phyloP scores from a whole-genome alignment of 176 grass and related monocot species.

The Lolium multiflorum region DNA sequence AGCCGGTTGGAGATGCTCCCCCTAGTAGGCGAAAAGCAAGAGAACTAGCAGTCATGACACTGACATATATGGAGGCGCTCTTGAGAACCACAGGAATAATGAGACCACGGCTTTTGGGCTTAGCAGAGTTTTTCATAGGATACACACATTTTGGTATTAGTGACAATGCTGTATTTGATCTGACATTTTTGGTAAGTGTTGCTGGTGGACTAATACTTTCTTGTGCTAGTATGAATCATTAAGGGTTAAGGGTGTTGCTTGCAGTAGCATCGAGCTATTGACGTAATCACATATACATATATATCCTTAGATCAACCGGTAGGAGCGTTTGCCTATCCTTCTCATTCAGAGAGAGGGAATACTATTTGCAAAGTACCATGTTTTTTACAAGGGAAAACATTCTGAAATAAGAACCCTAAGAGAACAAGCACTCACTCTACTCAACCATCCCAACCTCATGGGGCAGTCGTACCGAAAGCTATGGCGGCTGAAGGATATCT shows the following conservation, averaged over 20 bases:
- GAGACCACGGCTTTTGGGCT: neutral
- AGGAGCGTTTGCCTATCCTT: too few species aligned
- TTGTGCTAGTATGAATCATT: neutral
- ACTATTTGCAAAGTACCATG: too few species aligned
- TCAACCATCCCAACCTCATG: too few species aligned
- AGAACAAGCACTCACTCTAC: too few species aligned
- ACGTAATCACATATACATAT: too few species aligned
- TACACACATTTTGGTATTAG: neutral
- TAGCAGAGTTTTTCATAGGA: neutral
- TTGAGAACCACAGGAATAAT: slow-evolving; percentile 47
- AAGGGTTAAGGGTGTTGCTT: neutral
- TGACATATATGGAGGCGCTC: neutral
- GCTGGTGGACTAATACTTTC: neutral
- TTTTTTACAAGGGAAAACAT: too few species aligned
- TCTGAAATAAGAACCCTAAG: too few species aligned
- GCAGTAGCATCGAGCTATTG: too few species aligned
- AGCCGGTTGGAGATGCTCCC: slow-evolving; percentile 85
- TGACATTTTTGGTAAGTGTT: neutral
- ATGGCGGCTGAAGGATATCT: too few species aligned
- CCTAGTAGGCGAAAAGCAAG: slow-evolving; percentile 74
- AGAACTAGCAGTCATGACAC: slow-evolving; percentile 42
- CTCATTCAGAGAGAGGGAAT: too few species aligned
- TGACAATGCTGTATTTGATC: slow-evolving; percentile 1
- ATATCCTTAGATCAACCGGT: too few species aligned
- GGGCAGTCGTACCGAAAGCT: too few species aligned